These are phyloP conservation scores for Acanthamoeba quina DNA, from an alignment of 208 protist species.

Conservation along the genomic window DNA sequence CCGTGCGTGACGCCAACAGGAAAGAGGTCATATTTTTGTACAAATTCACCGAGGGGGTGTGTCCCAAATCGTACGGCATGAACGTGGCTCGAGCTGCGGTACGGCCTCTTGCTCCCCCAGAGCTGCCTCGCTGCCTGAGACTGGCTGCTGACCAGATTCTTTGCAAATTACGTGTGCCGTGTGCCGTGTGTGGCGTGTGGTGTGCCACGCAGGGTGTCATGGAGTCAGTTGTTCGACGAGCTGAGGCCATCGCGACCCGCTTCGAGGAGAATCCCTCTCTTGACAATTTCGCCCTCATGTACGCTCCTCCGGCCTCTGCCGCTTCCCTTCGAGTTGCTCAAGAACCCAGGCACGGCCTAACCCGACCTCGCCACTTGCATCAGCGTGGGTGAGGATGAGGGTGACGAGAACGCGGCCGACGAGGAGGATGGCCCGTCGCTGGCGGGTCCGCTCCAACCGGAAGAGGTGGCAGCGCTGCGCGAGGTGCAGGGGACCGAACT, in stretches of 20 bases:
- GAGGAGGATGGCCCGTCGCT: not conserved
- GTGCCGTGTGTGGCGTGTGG: not conserved
- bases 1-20: not conserved
- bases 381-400: conserved; percentile 13
- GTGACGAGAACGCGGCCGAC: not conserved
- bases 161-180: not conserved
- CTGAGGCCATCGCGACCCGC: conserved; percentile 52
- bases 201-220: not conserved
- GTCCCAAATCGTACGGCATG: conserved; percentile 88
- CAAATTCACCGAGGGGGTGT: conserved; percentile 84
- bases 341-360: too few species aligned
- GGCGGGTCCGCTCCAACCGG: not conserved
- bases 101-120: not conserved
- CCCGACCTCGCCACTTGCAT: not conserved
- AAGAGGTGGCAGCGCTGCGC: not conserved
- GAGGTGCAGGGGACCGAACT: not conserved
- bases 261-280: conserved; percentile 67
- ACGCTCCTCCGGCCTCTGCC: not conserved
- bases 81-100: conserved; percentile 84
- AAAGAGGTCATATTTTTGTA: conserved; percentile 88
- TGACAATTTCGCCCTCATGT: conserved; percentile 50
- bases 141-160: too few species aligned
- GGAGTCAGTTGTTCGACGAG: conserved; percentile 54
- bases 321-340: too few species aligned
- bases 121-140: not conserved